phyloP scores from a whole-genome alignment of 257 asterid genomes.

The Solanum sparsipilum region DNA sequence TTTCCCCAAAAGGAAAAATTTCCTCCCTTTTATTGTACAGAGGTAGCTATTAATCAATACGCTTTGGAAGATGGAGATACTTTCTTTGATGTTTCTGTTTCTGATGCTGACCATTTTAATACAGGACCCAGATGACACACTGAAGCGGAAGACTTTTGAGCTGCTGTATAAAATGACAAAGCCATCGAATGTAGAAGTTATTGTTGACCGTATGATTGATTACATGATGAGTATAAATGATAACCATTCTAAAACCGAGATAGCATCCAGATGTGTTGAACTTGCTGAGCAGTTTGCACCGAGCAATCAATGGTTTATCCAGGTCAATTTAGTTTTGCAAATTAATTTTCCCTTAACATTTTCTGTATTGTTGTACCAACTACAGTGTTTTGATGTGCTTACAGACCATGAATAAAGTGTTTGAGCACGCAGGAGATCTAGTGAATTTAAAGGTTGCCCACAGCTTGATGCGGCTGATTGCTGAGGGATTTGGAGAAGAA shows the following conservation, averaged over 20 bases:
- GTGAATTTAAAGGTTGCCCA: conserved; percentile 88
- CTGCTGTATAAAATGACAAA: conserved; percentile 94
- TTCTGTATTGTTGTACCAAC: background rate
- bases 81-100: background rate
- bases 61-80: background rate
- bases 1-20: background rate
- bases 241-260: conserved; percentile 90
- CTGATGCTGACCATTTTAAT: background rate
- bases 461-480: conserved; percentile 91
- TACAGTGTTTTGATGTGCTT: background rate
- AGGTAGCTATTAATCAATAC: background rate
- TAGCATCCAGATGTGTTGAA: conserved; percentile 98
- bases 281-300: conserved; percentile 99
- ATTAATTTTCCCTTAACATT: background rate
- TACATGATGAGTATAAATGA: conserved; percentile 91
- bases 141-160: conserved; percentile 96
- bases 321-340: conserved; percentile 35
- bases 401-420: conserved; percentile 98
- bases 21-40: background rate
- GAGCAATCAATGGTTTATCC: conserved; percentile 97
- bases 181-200: conserved; percentile 97
- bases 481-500: conserved; percentile 96
- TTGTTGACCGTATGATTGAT: conserved; percentile 91
- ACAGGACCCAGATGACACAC: conserved; percentile 98
- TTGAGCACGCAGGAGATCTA: conserved; percentile 96